Evolutionary conservation across 345 rosid species (phyloP).

Genomic region (Diplotaxis tenuifolia): DNA sequence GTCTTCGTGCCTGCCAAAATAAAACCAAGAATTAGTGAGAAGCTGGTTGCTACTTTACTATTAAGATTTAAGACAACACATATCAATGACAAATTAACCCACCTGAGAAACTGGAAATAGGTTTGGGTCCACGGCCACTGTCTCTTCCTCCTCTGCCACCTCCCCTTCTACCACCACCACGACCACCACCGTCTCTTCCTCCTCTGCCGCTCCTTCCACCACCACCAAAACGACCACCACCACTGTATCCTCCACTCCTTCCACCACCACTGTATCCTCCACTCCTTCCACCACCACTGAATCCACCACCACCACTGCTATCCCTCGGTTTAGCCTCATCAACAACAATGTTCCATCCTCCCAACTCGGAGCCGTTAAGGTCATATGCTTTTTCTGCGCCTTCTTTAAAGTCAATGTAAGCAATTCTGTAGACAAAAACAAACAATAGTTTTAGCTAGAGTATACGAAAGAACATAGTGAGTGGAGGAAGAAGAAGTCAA

Average conservation of each 20-base stretch:
- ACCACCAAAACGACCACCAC: conserved; percentile 32
- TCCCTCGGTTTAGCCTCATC: conserved; percentile 68
- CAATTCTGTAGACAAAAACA: conserved; percentile 46
- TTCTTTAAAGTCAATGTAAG: conserved; percentile 65
- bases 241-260: conserved; percentile 41
- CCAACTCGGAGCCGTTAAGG: conserved; percentile 53
- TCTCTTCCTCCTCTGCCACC: conserved; percentile 43
- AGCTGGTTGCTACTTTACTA: not conserved
- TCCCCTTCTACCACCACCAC: conserved; percentile 34
- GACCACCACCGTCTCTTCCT: conserved; percentile 41
- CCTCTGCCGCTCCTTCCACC: no score
- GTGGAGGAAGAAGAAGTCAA: not conserved
- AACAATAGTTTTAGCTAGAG: no score
- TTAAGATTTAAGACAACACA: not conserved
- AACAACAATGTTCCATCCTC: conserved; percentile 47
- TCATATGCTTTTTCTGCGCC: conserved; percentile 59
- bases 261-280: conserved; percentile 44
- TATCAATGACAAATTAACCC: not conserved
- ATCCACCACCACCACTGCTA: conserved; percentile 44
- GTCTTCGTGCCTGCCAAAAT: not conserved
- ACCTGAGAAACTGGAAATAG: conserved; percentile 38
- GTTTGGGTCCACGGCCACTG: conserved; percentile 37
- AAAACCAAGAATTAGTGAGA: not conserved
- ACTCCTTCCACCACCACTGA: conserved; percentile 33
- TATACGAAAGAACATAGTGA: no score